phyloP scores from a whole-genome alignment of 208 protist genomes.

The Tetramitus jugosus region DNA sequence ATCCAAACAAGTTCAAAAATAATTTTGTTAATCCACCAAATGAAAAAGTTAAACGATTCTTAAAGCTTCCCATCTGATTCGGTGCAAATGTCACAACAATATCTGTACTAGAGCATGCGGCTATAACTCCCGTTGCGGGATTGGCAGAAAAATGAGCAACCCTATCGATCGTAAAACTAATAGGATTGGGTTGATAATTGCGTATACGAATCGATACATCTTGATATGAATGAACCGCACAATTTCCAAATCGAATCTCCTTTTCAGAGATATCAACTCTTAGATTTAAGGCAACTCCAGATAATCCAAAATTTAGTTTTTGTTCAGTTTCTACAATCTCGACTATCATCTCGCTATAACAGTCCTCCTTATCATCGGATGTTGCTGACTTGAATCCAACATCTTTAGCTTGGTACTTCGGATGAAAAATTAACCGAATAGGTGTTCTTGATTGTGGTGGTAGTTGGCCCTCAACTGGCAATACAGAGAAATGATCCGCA shows the following conservation, averaged over 20 bases:
- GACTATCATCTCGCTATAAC: not conserved
- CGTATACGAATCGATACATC: conserved; percentile 44
- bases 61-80: conserved; percentile 59
- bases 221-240: not conserved
- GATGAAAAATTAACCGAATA: not conserved
- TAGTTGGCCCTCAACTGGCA: not conserved
- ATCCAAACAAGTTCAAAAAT: conserved; percentile 50
- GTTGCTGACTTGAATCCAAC: not conserved
- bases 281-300: not conserved
- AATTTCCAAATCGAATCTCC: conserved; percentile 28
- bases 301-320: not conserved
- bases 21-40: conserved; percentile 30
- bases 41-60: conserved; percentile 48
- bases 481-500: not conserved
- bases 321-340: conserved; percentile 6
- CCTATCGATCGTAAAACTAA: conserved; percentile 54
- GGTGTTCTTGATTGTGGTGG: not conserved
- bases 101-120: conserved; percentile 37
- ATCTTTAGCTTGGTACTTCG: not conserved
- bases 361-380: not conserved
- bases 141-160: conserved; percentile 64
- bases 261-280: conserved; percentile 1
- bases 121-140: conserved; percentile 40
- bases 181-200: conserved; percentile 60
- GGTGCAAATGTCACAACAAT: conserved; percentile 67